Evolutionary conservation across 2,329 filamentous ascomycete genomes (phyloP), one percentile per base, ranked within the genome.

Genomic region (Trichothecium sympodiale): DNA sequence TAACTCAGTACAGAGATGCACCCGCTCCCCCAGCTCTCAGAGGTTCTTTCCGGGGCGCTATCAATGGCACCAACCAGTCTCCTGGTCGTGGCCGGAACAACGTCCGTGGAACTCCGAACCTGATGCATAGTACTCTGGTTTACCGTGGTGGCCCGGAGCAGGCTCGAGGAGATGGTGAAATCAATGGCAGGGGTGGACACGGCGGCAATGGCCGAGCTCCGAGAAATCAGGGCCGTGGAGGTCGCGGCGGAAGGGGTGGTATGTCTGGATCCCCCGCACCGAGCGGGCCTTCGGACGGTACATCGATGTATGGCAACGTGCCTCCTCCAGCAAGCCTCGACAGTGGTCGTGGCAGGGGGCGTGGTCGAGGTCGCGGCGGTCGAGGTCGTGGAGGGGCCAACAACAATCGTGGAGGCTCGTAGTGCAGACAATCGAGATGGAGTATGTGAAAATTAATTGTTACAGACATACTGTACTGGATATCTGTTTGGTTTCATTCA

Each of bases 1-100:
- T 76, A 20, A 64, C 69, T 39, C 82, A 89, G 54, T 72, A 70
- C 46, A 66, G 61, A 41, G 73, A 80, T 42, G 69, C 75, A 13
- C 46, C 67, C 1, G 58, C 69, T 2, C 76, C 75, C 12, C 56
- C 63, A 8, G 65, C 74, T 12, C 60, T 80, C 18, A 62, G 66
- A 18, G 72, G 71, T 2, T 62, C 64, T 17, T 81, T 70, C 65
- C 70, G 74, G 31, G 70, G 71, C 41, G 74, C 69, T 16, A 43
- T 74, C 17, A 65, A 69, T 38, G 69, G 70, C 12, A 50, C 66
- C 8, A 48, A 52, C 37, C 47, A 51, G 40, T 55, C 61, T 5
- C 53, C 59, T 34, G 51, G 54, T 10, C 54, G 59, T 17, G 55
- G 58, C 28, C 53, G 52, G 34, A 46, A 37, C 23, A 47, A 50